These are phyloP conservation scores for Penicillium manginii DNA, from an alignment of 495 filamentous ascomycete genomes.

Conservation along the genomic window DNA sequence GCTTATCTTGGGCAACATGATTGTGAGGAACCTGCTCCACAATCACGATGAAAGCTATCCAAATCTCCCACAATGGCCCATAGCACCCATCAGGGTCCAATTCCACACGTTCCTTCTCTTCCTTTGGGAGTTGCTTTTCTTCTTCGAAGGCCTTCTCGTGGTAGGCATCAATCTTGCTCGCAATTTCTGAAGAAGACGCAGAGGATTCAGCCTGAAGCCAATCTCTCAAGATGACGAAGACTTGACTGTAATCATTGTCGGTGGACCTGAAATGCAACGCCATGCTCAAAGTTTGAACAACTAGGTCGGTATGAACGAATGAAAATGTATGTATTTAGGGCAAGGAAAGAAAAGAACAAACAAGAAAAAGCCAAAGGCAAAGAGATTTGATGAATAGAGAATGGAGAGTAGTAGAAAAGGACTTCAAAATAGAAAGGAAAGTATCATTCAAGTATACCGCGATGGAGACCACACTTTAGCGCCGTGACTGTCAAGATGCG, in stretches of 20 bases:
- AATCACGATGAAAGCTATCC: conserved; percentile 5
- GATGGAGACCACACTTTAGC: conserved; percentile 1
- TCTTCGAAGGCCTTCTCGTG: neutral
- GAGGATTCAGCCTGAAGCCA: neutral
- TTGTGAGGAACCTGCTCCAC: conserved; percentile 1
- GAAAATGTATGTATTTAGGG: neutral
- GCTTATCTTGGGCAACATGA: neutral
- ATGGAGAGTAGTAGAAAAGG: too few species aligned
- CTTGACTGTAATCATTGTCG: neutral
- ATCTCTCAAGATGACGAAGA: neutral
- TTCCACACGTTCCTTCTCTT: neutral
- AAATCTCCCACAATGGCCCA: conserved; percentile 4
- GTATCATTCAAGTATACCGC: neutral
- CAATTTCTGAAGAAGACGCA: neutral
- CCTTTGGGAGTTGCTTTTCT: neutral
- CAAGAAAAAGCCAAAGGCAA: neutral
- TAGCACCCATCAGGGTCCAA: conserved; percentile 2
- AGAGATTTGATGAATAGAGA: neutral
- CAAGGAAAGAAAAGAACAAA: neutral
- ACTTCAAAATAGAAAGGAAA: neutral
- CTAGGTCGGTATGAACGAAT: too few species aligned
- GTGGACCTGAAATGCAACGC: neutral
- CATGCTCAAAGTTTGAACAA: neutral
- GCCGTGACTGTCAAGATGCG: conserved; percentile 2
- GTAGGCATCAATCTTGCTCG: neutral